Base-by-base conservation (phyloP, 2,329 filamentous ascomycete genomes). In the Drechslera avenae region DNA sequence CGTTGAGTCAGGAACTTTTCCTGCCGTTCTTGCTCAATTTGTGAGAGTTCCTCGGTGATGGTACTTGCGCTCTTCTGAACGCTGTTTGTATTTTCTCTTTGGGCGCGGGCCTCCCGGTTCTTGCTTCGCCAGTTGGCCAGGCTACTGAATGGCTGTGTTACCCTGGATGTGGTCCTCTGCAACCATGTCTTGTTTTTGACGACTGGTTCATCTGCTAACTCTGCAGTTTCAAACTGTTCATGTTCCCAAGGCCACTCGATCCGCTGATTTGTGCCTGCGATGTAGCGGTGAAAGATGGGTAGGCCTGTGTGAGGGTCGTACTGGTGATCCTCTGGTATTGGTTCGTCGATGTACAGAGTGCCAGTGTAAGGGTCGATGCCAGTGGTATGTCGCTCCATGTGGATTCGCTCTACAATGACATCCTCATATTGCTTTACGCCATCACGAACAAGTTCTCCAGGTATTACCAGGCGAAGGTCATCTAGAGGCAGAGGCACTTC, bases 391-490 rank as follows among this genome's bases (percentile, higher is more conserved):
- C 63, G 63, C 52, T 71, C 60, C 62, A 73, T 56, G 39, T 56
- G 23, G 18, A 73, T 41, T 5, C 63, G 59, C 39, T 74, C 70
- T 28, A 73, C 67, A 21, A 75, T 56, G 44, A 72, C 69, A 70
- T 97, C 92, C 33, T 60, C 44, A 67, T 84, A 83, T 23, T 54
- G 51, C 34, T 57, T 61, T 13, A 84, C 80, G 71, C 94, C 84
- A 41, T 52, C 46, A 19, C 52, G 47, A 7, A 50, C 54, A 13
- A 79, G 79, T 46, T 95, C 60, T 45, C 66, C 78, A 17, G 90
- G 86, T 68, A 90, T 85, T 40, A 97, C 90, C 28, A 97, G 89
- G 50, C 90, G 89, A 57, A 97, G 80, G 54, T 89, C 80, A 28
- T 83, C 81, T 65, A 95, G 80, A 46, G 88, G 81, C 26, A 96